Conservation (phyloP, 257 asterid species). For the Jasminum sambac region DNA sequence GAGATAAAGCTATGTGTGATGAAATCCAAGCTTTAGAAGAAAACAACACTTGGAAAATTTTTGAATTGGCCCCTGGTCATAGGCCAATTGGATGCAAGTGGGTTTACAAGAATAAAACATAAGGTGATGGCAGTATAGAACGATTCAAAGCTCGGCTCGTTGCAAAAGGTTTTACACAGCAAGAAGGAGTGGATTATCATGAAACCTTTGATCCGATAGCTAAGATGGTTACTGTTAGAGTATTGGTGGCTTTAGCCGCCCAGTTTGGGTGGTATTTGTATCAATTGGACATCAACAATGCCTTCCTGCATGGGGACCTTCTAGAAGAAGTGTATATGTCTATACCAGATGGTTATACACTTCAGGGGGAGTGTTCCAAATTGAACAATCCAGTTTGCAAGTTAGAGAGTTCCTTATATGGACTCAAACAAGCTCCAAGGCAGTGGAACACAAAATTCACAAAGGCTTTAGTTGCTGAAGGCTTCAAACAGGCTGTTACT, state of each 20-base stretch:
- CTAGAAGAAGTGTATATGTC: not conserved
- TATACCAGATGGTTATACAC: not conserved
- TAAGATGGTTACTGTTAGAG: not conserved
- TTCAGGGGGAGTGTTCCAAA: not conserved
- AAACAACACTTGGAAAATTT: not conserved
- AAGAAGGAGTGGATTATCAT: not conserved
- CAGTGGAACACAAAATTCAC: not conserved
- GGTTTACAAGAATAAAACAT: not conserved
- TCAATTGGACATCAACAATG: not conserved
- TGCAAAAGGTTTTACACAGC: not conserved
- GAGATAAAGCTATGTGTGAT: not conserved
- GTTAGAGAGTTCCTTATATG: not conserved
- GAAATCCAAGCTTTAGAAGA: not conserved
- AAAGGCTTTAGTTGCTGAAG: not conserved
- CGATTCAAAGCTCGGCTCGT: not conserved
- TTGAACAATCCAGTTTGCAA: too few relatives aligned
- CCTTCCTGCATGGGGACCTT: not conserved
- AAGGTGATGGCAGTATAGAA: not conserved
- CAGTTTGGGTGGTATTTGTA: not conserved
- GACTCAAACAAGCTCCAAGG: not conserved
- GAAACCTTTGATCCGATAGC: not conserved
- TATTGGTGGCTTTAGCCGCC: not conserved
- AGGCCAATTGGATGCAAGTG: not conserved
- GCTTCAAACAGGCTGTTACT: not conserved
- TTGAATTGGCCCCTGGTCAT: not conserved